Conservation (phyloP, 2,329 filamentous ascomycete genomes). For the Ciborinia camelliae region DNA sequence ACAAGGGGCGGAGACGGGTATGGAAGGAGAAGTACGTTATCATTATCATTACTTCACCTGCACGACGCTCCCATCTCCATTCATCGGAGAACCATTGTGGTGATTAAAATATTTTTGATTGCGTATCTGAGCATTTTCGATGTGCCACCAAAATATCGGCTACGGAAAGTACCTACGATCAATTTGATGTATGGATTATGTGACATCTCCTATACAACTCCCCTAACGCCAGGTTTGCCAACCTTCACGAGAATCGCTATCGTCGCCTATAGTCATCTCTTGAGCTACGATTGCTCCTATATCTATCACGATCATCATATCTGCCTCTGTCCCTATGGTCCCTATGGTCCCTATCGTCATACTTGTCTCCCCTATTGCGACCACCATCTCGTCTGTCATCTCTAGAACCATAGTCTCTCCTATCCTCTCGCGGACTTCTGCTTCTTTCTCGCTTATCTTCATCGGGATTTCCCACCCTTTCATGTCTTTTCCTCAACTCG, state of each 20-base stretch:
- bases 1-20: too few relatives aligned
- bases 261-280: slow-evolving; percentile 15
- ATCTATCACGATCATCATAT: slow-evolving; percentile 25
- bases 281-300: background rate
- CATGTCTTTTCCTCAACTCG: slow-evolving; percentile 55
- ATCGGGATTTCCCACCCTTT: slow-evolving; percentile 39
- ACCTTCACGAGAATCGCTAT: background rate
- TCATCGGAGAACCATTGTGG: background rate
- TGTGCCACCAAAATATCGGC: background rate
- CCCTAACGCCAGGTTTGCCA: slow-evolving; percentile 3
- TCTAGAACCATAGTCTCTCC: slow-evolving; percentile 24
- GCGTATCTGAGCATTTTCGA: background rate
- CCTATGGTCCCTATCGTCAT: slow-evolving; percentile 29
- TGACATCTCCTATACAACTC: background rate
- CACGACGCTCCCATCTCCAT: background rate
- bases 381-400: slow-evolving; percentile 25
- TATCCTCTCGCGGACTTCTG: slow-evolving; percentile 34
- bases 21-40: background rate
- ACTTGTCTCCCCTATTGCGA: slow-evolving; percentile 25
- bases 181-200: background rate
- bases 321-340: slow-evolving; percentile 25
- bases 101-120: background rate
- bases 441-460: slow-evolving; percentile 36
- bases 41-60: background rate
- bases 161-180: too few relatives aligned